A percentile compares a stretch with the other conserved stretches of the same genome.
Evolutionary conservation across 805 yeast species (phyloP).

Genomic region (Zygosaccharomyces siamensis): DNA sequence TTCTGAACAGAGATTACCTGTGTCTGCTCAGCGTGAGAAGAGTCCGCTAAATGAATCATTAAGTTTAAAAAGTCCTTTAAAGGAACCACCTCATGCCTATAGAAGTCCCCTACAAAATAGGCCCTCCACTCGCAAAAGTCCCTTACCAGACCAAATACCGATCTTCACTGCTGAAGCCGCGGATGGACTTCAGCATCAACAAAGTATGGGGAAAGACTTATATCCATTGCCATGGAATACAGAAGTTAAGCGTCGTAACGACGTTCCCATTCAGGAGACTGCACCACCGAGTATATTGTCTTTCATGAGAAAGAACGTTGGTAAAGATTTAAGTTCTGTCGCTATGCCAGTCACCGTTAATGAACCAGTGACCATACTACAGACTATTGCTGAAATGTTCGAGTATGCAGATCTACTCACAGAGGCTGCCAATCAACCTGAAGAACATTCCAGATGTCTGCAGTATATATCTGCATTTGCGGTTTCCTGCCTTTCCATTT

Average conservation of each 20-base stretch:
- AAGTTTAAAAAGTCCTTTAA: neutral
- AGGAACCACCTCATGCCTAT: slow-evolving; percentile 4
- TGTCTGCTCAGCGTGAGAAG: neutral
- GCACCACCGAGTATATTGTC: slow-evolving; percentile 80
- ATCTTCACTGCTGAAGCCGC: slow-evolving; percentile 3
- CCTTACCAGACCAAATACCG: neutral
- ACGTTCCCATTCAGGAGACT: slow-evolving; percentile 52
- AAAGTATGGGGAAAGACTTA: slow-evolving; percentile 35
- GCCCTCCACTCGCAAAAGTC: neutral
- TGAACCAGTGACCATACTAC: slow-evolving; percentile 83
- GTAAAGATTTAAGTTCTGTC: slow-evolving; percentile 78
- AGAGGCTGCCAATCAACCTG: slow-evolving; percentile 45
- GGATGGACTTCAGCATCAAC: slow-evolving; percentile 7
- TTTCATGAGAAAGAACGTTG: slow-evolving; percentile 82
- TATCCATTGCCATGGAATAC: slow-evolving; percentile 59
- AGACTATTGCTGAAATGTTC: slow-evolving; percentile 70
- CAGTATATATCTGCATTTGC: slow-evolving; percentile 75
- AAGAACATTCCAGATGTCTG: slow-evolving; percentile 53
- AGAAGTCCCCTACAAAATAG: neutral
- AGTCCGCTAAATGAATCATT: slow-evolving; percentile 1
- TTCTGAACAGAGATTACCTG: neutral
- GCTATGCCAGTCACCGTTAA: slow-evolving; percentile 94
- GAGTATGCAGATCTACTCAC: slow-evolving; percentile 71
- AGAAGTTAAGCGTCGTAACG: slow-evolving; percentile 49
- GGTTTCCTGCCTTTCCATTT: slow-evolving; percentile 62